Evolutionary conservation across 768 basidiomycete species (phyloP).

Genomic region (Psilocybe subaeruginosa): DNA sequence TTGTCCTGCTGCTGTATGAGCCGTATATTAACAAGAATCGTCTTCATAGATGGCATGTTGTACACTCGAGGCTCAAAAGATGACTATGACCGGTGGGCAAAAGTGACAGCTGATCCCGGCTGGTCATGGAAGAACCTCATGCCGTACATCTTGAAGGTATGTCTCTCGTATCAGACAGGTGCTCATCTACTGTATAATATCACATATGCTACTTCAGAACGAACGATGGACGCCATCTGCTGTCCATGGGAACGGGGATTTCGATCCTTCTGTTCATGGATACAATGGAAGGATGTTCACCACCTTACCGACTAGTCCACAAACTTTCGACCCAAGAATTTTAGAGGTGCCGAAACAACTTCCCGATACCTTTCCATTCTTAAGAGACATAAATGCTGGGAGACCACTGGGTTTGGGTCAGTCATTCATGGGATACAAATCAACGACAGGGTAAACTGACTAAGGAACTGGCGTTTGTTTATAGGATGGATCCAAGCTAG

Average conservation of each 20-base stretch:
- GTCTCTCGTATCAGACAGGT: not conserved
- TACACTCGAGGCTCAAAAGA: constrained; percentile 33
- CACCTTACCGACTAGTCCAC: constrained; percentile 23
- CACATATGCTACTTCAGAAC: constrained; percentile 7
- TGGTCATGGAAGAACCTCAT: constrained; percentile 36
- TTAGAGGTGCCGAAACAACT: constrained; percentile 36
- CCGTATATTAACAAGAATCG: not conserved
- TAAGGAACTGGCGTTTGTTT: not conserved
- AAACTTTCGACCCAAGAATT: constrained; percentile 33
- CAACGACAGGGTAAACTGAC: no score
- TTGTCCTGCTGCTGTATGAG: not conserved
- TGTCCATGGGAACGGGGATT: constrained; percentile 20
- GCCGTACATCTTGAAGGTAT: constrained; percentile 29
- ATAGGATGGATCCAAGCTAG: constrained; percentile 27
- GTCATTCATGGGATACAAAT: not conserved
- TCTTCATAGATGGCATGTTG: constrained; percentile 30
- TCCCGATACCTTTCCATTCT: constrained; percentile 33
- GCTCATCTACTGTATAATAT: no score
- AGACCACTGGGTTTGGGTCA: constrained; percentile 42
- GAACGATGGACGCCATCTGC: constrained; percentile 21
- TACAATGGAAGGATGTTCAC: constrained; percentile 19
- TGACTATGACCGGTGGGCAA: constrained; percentile 31
- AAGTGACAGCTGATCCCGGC: constrained; percentile 27
- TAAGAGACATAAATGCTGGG: constrained; percentile 47
- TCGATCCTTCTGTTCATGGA: constrained; percentile 21